Evolutionary conservation across 1,284 basidiomycete genomes (phyloP).

Genomic region (Cystobasidium slooffiae): DNA sequence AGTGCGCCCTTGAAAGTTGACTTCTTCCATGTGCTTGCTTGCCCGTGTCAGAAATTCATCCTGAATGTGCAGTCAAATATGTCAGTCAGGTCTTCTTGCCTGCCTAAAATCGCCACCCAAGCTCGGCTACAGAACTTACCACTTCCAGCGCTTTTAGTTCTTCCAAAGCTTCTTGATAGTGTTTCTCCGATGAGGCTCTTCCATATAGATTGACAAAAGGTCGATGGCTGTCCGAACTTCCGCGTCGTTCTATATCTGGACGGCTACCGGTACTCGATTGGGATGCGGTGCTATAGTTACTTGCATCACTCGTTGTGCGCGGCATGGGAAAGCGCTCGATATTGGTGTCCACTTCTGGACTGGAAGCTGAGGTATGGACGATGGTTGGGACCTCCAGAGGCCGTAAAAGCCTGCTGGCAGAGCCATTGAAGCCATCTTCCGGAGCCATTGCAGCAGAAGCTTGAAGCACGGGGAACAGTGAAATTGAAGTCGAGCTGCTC

Average conservation of each 20-base stretch:
- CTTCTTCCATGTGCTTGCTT: conserved; percentile 43
- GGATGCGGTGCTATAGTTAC: not conserved
- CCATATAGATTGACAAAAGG: conserved; percentile 14
- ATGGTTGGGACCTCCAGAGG: not conserved
- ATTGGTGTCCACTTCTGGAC: not conserved
- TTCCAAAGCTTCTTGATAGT: conserved; percentile 28
- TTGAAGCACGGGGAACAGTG: no score
- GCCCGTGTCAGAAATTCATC: conserved; percentile 28
- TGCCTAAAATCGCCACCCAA: not conserved
- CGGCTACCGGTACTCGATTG: not conserved
- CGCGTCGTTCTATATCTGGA: not conserved
- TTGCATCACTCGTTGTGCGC: conserved; percentile 9
- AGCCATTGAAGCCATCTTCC: no score
- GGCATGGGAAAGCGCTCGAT: not conserved
- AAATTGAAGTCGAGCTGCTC: no score
- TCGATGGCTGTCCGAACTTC: not conserved
- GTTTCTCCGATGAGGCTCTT: not conserved
- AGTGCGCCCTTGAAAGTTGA: conserved; percentile 11
- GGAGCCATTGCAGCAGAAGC: no score
- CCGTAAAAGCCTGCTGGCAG: not conserved
- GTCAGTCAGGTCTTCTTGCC: not conserved
- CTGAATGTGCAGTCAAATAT: not conserved
- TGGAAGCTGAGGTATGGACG: conserved; percentile 3
- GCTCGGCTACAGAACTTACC: not conserved
- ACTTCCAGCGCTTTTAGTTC: conserved; percentile 33